phyloP scores from a whole-genome alignment of 2,329 filamentous ascomycete species.

The Diaporthe sp. region DNA sequence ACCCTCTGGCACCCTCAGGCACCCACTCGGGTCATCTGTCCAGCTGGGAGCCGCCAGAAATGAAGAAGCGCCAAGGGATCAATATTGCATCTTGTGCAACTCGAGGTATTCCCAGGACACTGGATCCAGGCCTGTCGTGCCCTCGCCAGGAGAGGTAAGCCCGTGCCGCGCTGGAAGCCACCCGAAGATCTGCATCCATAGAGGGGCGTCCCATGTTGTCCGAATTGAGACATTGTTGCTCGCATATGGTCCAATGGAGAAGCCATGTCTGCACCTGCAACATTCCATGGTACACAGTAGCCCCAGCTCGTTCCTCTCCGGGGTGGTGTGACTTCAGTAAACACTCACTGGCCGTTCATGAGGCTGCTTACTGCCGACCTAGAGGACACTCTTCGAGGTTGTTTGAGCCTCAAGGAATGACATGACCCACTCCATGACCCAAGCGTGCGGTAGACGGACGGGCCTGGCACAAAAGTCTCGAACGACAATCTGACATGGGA shows the following conservation, averaged over 20 bases:
- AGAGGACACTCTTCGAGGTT: neutral
- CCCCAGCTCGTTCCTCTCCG: neutral
- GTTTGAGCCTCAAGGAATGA: neutral
- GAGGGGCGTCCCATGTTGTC: neutral
- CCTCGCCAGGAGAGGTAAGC: neutral
- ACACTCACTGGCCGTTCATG: neutral
- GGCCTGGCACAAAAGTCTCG: conserved; percentile 13
- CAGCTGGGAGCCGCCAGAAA: neutral
- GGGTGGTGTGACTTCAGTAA: neutral
- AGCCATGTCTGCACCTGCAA: neutral
- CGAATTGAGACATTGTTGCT: conserved; percentile 16
- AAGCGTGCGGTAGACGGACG: conserved; percentile 15
- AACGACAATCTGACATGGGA: conserved; percentile 23
- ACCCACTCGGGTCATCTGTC: conserved; percentile 5
- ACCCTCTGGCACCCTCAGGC: neutral
- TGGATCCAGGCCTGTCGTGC: conserved; percentile 2
- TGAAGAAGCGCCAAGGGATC: conserved; percentile 9
- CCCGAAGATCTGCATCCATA: neutral
- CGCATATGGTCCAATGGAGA: conserved; percentile 2
- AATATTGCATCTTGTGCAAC: conserved; percentile 26
- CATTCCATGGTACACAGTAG: neutral
- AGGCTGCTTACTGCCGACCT: neutral
- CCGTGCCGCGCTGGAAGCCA: neutral
- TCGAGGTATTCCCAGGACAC: neutral
- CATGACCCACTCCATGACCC: conserved; percentile 14